Percentiles rank a stretch among this genome's conserved stretches.
Conservation (phyloP, 805 yeast species). For the Candida germanica region DNA sequence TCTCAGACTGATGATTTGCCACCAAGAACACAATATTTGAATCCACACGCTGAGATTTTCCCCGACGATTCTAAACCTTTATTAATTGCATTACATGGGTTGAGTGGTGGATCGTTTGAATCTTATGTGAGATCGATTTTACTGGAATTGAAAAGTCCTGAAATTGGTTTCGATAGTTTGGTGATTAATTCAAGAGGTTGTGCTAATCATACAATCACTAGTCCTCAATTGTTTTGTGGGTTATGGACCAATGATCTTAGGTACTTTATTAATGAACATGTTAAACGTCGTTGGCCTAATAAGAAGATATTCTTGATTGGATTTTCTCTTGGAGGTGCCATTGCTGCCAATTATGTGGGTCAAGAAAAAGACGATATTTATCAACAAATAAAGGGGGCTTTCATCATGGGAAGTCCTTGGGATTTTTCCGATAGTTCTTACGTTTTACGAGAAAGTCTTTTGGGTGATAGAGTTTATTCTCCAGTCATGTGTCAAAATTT, state of each 20-base stretch:
- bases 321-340: slow-evolving; percentile 69
- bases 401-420: slow-evolving; percentile 69
- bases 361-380: slow-evolving; percentile 52
- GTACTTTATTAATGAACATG: slow-evolving; percentile 49
- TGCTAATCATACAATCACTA: slow-evolving; percentile 67
- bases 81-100: slow-evolving; percentile 63
- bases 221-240: slow-evolving; percentile 66
- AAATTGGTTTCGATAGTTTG: slow-evolving; percentile 49
- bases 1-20: slow-evolving; percentile 57
- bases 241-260: slow-evolving; percentile 68
- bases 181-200: slow-evolving; percentile 75
- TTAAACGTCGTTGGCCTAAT: slow-evolving; percentile 52
- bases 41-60: slow-evolving; percentile 41
- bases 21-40: slow-evolving; percentile 63
- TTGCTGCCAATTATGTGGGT: slow-evolving; percentile 65
- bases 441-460: slow-evolving; percentile 39
- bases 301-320: slow-evolving; percentile 68
- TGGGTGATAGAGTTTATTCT: slow-evolving; percentile 40
- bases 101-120: slow-evolving; percentile 80
- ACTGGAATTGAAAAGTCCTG: slow-evolving; percentile 37
- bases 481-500: slow-evolving; percentile 42
- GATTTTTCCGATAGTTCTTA: slow-evolving; percentile 56
- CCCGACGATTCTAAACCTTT: slow-evolving; percentile 50
- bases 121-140: slow-evolving; percentile 61
- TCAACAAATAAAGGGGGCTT: slow-evolving; percentile 54